Base-by-base conservation (phyloP, 2,329 filamentous ascomycete genomes). In the Trichothecium roseum region DNA sequence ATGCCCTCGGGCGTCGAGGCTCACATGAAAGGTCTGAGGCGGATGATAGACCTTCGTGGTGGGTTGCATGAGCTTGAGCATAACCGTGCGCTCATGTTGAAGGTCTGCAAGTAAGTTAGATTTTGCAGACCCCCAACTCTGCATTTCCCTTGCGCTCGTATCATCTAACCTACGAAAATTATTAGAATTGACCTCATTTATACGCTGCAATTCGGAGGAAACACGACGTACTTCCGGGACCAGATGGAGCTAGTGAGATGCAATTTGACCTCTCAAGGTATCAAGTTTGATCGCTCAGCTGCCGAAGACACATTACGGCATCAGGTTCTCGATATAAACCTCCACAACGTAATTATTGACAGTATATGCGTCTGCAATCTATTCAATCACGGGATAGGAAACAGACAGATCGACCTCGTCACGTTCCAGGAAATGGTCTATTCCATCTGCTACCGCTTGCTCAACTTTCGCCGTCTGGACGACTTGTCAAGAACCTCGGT, bases 21-120 rank as follows among this genome's bases (percentile, higher is more conserved):
- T 4, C 67, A 72, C 50, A 70, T 71, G 66, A 50, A 51, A 2
- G 66, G 60, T 4, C 49, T 70, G 18, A 41, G 46, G 27, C 50
- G 55, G 14, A 63, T 68, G 50, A 50, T 72, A 9, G 50, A 49
- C 14, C 40, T 66, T 29, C 56, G 66, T 14, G 66, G 66, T 4
- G 67, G 68, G 3, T 43, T 71, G 10, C 35, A 45, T 16, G n/a
- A 36, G 32, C 32, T 30, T 15, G 12, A 30, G 22, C 9, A 29
- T 12, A 36, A 22, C 28, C 34, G 5, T 2, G 12, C 27, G 22
- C 27, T 36, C 14, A 13, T 18, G 13, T 18, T 30, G 27, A 36
- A 36, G 34, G 29, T 36, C n/a, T 36, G 34, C 34, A 36, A 36
- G 31, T 33, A 18, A 33, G 31, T 22, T n/a, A 27, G 8, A 27